phyloP scores from a whole-genome alignment of 2,329 filamentous ascomycete genomes.

The Fusarium palustre region DNA sequence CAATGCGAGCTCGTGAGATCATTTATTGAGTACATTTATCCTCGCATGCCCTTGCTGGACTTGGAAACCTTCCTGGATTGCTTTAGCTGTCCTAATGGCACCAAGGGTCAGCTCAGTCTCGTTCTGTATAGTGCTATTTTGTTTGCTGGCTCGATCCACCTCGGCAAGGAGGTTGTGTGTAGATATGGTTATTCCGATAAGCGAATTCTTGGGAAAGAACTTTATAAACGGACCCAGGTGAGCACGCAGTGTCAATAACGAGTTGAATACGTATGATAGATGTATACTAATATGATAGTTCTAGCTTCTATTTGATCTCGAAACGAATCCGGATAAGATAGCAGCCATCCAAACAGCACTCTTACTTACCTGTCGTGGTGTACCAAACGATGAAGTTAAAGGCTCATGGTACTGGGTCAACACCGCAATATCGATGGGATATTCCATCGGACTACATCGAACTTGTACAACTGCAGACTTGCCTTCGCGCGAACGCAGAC shows the following conservation, averaged over 20 bases:
- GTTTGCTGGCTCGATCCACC: neutral
- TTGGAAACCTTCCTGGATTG: neutral
- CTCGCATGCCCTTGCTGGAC: neutral
- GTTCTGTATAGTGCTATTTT: neutral
- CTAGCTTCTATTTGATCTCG: neutral
- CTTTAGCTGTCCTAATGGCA: neutral
- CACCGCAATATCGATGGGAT: neutral
- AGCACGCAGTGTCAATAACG: neutral
- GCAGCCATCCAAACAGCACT: neutral
- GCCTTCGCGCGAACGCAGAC: neutral
- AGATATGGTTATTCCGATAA: neutral
- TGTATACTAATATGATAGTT: too few relatives aligned
- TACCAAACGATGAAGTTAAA: neutral
- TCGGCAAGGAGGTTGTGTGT: neutral
- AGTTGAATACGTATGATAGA: too few relatives aligned
- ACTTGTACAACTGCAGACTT: neutral
- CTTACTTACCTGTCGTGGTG: neutral
- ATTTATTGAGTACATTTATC: neutral
- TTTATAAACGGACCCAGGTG: neutral
- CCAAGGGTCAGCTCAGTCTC: neutral
- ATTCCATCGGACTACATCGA: neutral
- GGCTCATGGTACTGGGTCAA: neutral
- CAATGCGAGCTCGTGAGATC: neutral
- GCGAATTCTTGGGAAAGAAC: neutral
- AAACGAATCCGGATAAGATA: neutral